phyloP scores from a whole-genome alignment of 495 filamentous ascomycete species.

The Penicillium samsonianum region DNA sequence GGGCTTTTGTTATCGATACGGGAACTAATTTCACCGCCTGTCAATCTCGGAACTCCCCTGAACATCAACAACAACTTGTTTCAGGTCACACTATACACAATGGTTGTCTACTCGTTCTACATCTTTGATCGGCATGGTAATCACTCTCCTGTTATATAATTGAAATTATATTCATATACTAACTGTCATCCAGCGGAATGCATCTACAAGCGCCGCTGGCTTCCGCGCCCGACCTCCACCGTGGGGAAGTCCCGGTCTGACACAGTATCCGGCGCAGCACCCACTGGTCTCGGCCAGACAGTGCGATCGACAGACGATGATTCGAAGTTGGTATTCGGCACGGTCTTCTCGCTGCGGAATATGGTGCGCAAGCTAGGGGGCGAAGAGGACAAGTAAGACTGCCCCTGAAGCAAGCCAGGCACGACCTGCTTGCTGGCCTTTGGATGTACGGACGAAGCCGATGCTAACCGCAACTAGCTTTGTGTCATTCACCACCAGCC shows the following conservation, averaged over 20 bases:
- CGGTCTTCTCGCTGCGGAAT: slow-evolving; percentile 91
- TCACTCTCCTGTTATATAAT: slow-evolving; percentile 17
- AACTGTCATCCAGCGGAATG: slow-evolving; percentile 71
- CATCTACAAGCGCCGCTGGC: slow-evolving; percentile 89
- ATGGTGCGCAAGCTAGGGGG: slow-evolving; percentile 96
- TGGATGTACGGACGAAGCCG: not conserved
- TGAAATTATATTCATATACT: slow-evolving; percentile 10
- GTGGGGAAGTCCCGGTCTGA: slow-evolving; percentile 42
- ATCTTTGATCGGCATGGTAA: slow-evolving; percentile 98
- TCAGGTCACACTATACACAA: slow-evolving; percentile 39
- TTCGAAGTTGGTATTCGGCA: slow-evolving; percentile 95
- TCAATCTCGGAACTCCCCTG: slow-evolving; percentile 20
- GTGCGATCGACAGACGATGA: slow-evolving; percentile 74
- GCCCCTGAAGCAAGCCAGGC: not conserved
- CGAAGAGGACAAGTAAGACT: slow-evolving; percentile 70
- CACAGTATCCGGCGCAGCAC: slow-evolving; percentile 35
- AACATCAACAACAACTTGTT: slow-evolving; percentile 26
- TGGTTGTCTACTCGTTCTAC: slow-evolving; percentile 97
- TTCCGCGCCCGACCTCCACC: slow-evolving; percentile 48
- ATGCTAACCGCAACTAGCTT: slow-evolving; percentile 55
- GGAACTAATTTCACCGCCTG: slow-evolving; percentile 25
- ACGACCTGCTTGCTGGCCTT: not conserved
- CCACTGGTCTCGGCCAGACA: slow-evolving; percentile 40
- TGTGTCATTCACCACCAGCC: slow-evolving; percentile 81
- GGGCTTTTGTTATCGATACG: slow-evolving; percentile 26